Conservation (phyloP, 768 basidiomycete genomes). For the Trametes coccinea region DNA sequence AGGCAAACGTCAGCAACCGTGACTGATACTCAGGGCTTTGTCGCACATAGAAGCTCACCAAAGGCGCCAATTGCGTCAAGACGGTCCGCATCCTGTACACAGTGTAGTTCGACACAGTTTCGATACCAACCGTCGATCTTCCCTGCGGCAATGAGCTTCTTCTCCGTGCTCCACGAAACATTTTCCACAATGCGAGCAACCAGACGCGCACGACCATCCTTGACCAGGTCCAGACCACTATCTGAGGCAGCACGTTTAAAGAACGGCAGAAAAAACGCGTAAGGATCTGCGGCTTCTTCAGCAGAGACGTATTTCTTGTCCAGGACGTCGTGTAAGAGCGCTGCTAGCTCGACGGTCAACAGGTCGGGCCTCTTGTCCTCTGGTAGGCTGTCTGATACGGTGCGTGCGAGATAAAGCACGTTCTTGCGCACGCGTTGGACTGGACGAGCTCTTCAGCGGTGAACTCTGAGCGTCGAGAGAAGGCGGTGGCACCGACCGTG, state of each 20-base stretch:
- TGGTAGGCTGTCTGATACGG: slow-evolving; percentile 31
- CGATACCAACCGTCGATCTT: slow-evolving; percentile 68
- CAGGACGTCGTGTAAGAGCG: slow-evolving; percentile 86
- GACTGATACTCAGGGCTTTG: neutral
- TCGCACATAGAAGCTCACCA: slow-evolving; percentile 32
- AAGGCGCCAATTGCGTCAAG: slow-evolving; percentile 56
- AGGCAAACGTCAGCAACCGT: neutral
- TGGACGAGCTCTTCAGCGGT: slow-evolving; percentile 30
- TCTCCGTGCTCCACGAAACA: slow-evolving; percentile 87
- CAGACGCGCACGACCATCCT: slow-evolving; percentile 56
- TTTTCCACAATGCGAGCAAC: slow-evolving; percentile 69
- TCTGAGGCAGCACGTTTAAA: slow-evolving; percentile 44
- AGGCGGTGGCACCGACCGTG: slow-evolving; percentile 54
- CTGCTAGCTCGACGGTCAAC: slow-evolving; percentile 77
- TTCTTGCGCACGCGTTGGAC: slow-evolving; percentile 83
- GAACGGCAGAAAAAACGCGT: slow-evolving; percentile 66
- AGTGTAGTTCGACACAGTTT: slow-evolving; percentile 74
- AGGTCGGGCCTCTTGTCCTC: slow-evolving; percentile 56
- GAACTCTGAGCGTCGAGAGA: neutral
- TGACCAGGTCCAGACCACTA: slow-evolving; percentile 54
- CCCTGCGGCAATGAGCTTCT: slow-evolving; percentile 55
- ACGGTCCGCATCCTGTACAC: slow-evolving; percentile 56
- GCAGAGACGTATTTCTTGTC: slow-evolving; percentile 81
- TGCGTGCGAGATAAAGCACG: slow-evolving; percentile 65
- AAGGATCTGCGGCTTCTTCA: slow-evolving; percentile 55